phyloP scores from a whole-genome alignment of 2,329 filamentous ascomycete genomes.

The Calonectria hawksworthii region DNA sequence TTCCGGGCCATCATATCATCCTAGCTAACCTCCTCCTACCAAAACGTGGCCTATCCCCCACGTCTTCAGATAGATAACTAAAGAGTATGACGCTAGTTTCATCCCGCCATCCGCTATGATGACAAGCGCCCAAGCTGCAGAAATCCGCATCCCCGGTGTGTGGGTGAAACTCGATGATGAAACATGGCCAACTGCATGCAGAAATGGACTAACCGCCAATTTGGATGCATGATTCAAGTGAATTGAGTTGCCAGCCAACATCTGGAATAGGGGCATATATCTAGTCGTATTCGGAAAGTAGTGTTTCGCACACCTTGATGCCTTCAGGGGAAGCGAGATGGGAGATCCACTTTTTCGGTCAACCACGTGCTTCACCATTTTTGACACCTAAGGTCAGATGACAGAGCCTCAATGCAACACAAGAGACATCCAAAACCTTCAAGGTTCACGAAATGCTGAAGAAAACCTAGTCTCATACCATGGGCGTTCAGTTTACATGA shows the following conservation, averaged over 20 bases:
- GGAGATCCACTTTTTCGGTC: background rate
- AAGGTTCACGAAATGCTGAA: background rate
- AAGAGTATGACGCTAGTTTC: background rate
- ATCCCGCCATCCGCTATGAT: background rate
- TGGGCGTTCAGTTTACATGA: background rate
- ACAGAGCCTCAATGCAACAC: background rate
- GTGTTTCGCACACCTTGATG: background rate
- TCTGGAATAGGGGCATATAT: background rate
- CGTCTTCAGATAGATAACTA: background rate
- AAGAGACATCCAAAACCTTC: background rate
- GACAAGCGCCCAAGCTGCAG: background rate
- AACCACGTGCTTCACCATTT: background rate
- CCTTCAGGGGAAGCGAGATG: background rate
- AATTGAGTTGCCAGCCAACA: background rate
- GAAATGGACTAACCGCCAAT: background rate
- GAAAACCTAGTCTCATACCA: background rate
- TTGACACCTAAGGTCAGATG: background rate
- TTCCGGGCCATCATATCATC: background rate
- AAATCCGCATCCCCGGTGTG: background rate
- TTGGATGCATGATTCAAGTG: background rate
- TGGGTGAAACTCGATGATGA: background rate
- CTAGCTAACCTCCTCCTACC: background rate
- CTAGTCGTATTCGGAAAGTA: background rate
- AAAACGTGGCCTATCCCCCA: background rate
- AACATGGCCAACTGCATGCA: background rate